phyloP scores from a whole-genome alignment of 257 asterid species.

The Buddleja alternifolia region DNA sequence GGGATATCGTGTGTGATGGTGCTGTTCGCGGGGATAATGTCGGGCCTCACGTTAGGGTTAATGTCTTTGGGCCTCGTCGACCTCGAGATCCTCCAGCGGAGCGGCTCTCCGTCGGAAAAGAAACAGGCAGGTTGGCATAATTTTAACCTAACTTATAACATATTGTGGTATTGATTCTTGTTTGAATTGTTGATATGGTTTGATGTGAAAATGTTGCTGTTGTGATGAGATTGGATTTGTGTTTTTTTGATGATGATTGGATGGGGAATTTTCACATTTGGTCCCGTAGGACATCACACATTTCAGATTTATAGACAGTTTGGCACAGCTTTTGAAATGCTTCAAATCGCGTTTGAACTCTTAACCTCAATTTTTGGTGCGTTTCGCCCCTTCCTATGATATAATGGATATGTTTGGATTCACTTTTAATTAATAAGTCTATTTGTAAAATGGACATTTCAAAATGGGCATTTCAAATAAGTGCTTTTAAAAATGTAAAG shows the following conservation, averaged over 20 bases:
- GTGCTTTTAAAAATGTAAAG: too few relatives aligned
- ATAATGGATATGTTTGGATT: too few relatives aligned
- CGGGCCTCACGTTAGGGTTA: conserved; percentile 86
- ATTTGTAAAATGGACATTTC: too few relatives aligned
- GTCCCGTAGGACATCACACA: too few relatives aligned
- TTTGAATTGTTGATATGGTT: conserved; percentile 9
- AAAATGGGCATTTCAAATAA: too few relatives aligned
- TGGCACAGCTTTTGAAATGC: too few relatives aligned
- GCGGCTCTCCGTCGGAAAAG: conserved; percentile 76
- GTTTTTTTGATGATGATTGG: conserved; percentile 6
- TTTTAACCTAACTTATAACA: neutral
- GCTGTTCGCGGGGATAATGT: conserved; percentile 83
- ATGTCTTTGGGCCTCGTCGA: conserved; percentile 87
- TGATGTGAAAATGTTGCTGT: neutral
- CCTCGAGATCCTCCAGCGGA: conserved; percentile 89
- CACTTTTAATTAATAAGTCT: too few relatives aligned
- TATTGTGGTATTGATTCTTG: neutral
- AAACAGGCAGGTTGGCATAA: conserved; percentile 69
- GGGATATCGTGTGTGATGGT: conserved; percentile 83
- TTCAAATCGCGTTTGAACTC: too few relatives aligned
- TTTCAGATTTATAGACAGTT: too few relatives aligned
- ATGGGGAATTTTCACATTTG: too few relatives aligned
- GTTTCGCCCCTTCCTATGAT: too few relatives aligned
- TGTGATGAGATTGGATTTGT: neutral
- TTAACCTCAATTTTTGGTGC: too few relatives aligned